A percentile compares a stretch with the other conserved stretches of the same genome.
phyloP scores from a whole-genome alignment of 305 asterid genomes.

The Fraxinus baroniana region DNA sequence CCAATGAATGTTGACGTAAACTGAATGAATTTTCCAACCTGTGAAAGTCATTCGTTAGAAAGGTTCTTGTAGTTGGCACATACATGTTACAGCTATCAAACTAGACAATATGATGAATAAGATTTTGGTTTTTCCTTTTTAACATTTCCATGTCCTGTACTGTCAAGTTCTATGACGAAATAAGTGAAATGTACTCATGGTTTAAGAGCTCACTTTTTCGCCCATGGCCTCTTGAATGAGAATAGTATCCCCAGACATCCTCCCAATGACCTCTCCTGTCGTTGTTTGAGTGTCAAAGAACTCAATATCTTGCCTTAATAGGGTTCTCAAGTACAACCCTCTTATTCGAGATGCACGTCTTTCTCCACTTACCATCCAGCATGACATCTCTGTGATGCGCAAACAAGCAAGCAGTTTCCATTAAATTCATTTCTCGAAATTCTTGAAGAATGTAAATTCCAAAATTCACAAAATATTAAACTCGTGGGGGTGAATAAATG shows the following conservation, averaged over 20 bases:
- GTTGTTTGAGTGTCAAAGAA: constrained; percentile 46
- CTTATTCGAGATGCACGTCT: constrained; percentile 47
- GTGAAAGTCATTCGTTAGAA: not conserved
- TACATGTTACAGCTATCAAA: not conserved
- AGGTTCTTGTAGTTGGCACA: not conserved
- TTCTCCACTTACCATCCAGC: constrained; percentile 54
- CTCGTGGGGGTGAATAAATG: not conserved
- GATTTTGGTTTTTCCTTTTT: not conserved
- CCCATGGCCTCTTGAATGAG: constrained; percentile 47
- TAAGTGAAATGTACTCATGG: not conserved
- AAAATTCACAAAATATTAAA: not conserved
- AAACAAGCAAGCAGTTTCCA: not conserved
- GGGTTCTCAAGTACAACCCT: constrained; percentile 38
- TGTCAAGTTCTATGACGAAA: not conserved
- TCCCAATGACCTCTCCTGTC: constrained; percentile 36
- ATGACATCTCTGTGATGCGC: constrained; percentile 39
- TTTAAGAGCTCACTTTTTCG: constrained; percentile 29
- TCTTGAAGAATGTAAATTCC: not conserved
- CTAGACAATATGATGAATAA: not conserved
- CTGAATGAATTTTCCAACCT: constrained; percentile 46
- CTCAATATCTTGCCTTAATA: constrained; percentile 50
- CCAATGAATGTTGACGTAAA: constrained; percentile 36
- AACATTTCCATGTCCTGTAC: not conserved
- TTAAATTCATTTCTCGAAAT: not conserved
- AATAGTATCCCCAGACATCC: constrained; percentile 35